Evolutionary conservation across 768 basidiomycete species (phyloP), one percentile per base, ranked within the genome.

Genomic region (Boletus huronensis): DNA sequence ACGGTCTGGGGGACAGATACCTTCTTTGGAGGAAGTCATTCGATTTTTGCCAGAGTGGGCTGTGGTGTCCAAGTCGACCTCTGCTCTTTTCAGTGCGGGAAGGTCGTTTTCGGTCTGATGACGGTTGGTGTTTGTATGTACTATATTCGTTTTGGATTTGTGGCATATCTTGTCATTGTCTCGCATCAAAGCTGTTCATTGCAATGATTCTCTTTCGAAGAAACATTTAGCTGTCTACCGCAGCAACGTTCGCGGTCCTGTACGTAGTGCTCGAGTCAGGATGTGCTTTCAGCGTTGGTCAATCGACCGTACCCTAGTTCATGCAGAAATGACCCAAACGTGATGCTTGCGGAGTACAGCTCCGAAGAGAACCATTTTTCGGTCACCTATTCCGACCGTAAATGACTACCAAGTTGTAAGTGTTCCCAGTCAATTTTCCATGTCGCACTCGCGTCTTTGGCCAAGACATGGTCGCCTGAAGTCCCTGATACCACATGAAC

Each of bases 11-110:
- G 77, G 69, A 29, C 79, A 74, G 70, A 87, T 90, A 19, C 87
- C 88, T 5, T 87, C 87, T 3, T 74, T 81, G 43, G 86, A 89
- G 64, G 88, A 90, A 64, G 77, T 81, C 26, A 63, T 88, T 7
- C 63, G 68, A 7, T 87, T 85, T 66, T 66, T 88, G 54, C 88
- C 88, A 19, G 71, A 77, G 43, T 90, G 88, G 88, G 83, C 79
- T 10, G 74, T 75, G n/a, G 79, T 80, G 43, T 79, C 80, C 6
- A 87, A 87, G 71, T 58, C 66, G 50, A 68, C 72, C 3, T 78
- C 81, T 55, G 85, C 80, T 1, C 65, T 88, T 50, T 84, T 87
- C 25, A 84, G 87, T 64, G 86, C 70, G 3, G 60, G 60, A 9
- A 53, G 23, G 29, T 31, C 46, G 9, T 67, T 67, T 11, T 58